These are phyloP conservation scores for Chlorella sp. DNA, from an alignment of 139 green algal species.

Conservation along the genomic window DNA sequence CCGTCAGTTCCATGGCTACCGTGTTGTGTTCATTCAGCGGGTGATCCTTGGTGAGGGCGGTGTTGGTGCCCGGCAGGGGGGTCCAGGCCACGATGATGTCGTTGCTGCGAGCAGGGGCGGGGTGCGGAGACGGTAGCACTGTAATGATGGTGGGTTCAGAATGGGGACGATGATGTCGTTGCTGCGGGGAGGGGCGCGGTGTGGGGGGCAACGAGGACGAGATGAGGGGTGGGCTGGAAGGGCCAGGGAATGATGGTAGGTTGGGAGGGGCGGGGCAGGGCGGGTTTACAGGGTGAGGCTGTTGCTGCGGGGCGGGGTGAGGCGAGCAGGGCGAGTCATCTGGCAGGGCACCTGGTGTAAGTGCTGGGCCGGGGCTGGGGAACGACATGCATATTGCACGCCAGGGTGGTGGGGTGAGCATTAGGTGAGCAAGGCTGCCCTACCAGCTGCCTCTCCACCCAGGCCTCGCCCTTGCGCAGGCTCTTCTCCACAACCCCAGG, in stretches of 20 bases:
- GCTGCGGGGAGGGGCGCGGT: not conserved
- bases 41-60: conserved; percentile 37
- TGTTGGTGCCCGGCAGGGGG: conserved; percentile 25
- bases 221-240: not conserved
- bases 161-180: not conserved
- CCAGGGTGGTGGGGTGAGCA: too few species aligned
- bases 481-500: not conserved
- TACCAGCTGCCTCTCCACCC: too few species aligned
- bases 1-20: conserved; percentile 36
- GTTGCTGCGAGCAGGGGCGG: not conserved
- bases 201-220: not conserved
- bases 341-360: too few species aligned
- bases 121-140: too few species aligned
- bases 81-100: conserved; percentile 46
- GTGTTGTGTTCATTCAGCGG: conserved; percentile 35
- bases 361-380: too few species aligned
- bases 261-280: not conserved
- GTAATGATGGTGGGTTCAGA: too few species aligned
- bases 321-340: too few species aligned
- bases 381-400: too few species aligned
- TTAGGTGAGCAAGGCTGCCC: too few species aligned
- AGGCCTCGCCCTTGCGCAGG: not conserved
- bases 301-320: too few species aligned
- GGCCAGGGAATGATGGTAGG: too few species aligned
- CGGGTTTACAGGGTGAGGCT: too few species aligned